These are phyloP conservation scores for Posidonia oceanica DNA, from an alignment of 116 monocot species.

Conservation along the genomic window DNA sequence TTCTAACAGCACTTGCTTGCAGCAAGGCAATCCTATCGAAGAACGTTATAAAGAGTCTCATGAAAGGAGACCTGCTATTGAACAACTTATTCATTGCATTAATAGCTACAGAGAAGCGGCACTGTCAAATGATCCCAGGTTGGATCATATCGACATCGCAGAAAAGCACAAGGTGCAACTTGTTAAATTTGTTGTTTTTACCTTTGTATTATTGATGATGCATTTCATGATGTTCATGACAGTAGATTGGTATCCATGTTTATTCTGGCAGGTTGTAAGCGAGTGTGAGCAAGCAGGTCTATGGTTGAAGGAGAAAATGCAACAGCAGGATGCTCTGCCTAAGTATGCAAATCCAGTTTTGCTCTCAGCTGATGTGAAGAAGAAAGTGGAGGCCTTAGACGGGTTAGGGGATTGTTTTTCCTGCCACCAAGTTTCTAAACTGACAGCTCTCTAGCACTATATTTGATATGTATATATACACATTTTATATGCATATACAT, in stretches of 20 bases:
- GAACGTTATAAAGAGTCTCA: slow-evolving; percentile 59
- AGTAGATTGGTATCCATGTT: background rate
- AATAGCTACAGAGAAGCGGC: slow-evolving; percentile 76
- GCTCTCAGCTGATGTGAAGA: slow-evolving; percentile 52
- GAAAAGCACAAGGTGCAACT: slow-evolving; percentile 81
- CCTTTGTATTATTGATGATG: background rate
- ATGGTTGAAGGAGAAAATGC: slow-evolving; percentile 72
- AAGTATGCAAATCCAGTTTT: slow-evolving; percentile 65
- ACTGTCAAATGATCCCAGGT: slow-evolving; percentile 67
- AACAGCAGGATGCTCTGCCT: slow-evolving; percentile 74
- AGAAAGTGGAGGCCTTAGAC: slow-evolving; percentile 65
- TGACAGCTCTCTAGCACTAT: too few relatives aligned
- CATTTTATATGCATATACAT: too few relatives aligned
- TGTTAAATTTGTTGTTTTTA: background rate
- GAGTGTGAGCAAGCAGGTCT: slow-evolving; percentile 64
- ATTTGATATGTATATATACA: too few relatives aligned
- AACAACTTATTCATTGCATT: slow-evolving; percentile 58
- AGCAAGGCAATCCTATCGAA: slow-evolving; percentile 88
- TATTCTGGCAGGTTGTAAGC: slow-evolving; percentile 43
- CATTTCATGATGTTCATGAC: background rate
- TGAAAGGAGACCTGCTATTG: slow-evolving; percentile 53
- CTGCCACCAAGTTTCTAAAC: too few relatives aligned
- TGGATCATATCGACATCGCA: slow-evolving; percentile 75
- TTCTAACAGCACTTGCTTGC: slow-evolving; percentile 7
- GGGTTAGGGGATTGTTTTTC: slow-evolving; percentile 26